Evolutionary conservation across 805 yeast genomes (phyloP).

Genomic region (Nakazawaea ernobii): DNA sequence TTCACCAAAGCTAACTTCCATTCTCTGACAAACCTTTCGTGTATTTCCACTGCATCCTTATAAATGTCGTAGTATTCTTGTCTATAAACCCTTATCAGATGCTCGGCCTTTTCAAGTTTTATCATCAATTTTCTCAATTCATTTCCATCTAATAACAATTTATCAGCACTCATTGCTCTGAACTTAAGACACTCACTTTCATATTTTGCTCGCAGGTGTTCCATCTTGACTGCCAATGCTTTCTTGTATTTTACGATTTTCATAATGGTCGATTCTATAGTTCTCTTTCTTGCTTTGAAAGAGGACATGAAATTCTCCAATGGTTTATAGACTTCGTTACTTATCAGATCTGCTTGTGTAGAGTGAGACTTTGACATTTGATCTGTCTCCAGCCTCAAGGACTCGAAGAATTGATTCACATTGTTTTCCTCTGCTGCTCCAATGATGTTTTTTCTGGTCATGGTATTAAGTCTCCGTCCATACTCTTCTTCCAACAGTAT

Average conservation of each 20-base stretch:
- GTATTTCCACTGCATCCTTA: slow-evolving; percentile 45
- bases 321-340: slow-evolving; percentile 45
- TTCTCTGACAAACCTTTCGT: slow-evolving; percentile 62
- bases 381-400: slow-evolving; percentile 51
- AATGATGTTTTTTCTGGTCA: slow-evolving; percentile 38
- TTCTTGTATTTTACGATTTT: slow-evolving; percentile 46
- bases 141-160: slow-evolving; percentile 65
- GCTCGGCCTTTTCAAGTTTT: slow-evolving; percentile 46
- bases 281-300: slow-evolving; percentile 47
- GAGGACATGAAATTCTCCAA: slow-evolving; percentile 45
- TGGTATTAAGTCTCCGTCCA: slow-evolving; percentile 43
- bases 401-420: slow-evolving; percentile 52
- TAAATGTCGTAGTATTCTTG: slow-evolving; percentile 55
- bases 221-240: slow-evolving; percentile 30
- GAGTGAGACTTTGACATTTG: slow-evolving; percentile 53
- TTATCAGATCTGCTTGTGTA: slow-evolving; percentile 43
- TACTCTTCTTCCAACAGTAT: slow-evolving; percentile 71
- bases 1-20: slow-evolving; percentile 63
- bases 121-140: slow-evolving; percentile 59
- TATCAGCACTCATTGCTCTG: slow-evolving; percentile 54
- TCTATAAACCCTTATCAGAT: slow-evolving; percentile 34
- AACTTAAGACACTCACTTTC: slow-evolving; percentile 53
- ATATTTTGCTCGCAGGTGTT: slow-evolving; percentile 40
- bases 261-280: slow-evolving; percentile 50
- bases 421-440: slow-evolving; percentile 60